Evolutionary conservation across 208 protist species (phyloP).

Genomic region (Naegleria gruberi): DNA sequence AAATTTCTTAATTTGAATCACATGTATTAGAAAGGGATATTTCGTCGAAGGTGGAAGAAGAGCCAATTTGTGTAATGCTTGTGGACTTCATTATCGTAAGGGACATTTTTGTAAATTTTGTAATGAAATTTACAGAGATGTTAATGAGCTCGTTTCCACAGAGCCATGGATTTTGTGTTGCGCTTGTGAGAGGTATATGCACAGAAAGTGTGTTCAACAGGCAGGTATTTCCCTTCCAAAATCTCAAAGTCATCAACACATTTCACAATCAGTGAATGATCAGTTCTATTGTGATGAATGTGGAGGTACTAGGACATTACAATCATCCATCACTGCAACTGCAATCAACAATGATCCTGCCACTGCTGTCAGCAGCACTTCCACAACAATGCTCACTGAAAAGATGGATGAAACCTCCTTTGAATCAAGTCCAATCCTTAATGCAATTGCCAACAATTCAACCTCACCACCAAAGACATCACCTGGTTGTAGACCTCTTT

Average conservation of each 20-base stretch:
- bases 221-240: not conserved
- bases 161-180: not conserved
- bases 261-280: no score
- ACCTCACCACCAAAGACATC: not conserved
- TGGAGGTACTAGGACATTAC: not conserved
- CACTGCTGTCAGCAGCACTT: no score
- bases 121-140: constrained; percentile 5
- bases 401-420: not conserved
- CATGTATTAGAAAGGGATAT: not conserved
- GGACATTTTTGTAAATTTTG: constrained; percentile 7
- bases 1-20: not conserved
- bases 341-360: not conserved
- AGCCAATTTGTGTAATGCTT: not conserved
- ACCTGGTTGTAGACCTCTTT: not conserved
- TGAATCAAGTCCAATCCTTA: not conserved
- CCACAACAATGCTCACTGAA: not conserved
- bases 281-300: not conserved
- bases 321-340: no score
- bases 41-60: not conserved
- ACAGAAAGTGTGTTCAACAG: not conserved
- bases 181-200: not conserved
- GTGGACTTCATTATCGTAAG: not conserved
- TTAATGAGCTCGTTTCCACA: not conserved
- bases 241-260: no score
- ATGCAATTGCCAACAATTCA: no score